Base-by-base conservation (phyloP, 2,329 filamentous ascomycete genomes). In the Penicillium sp. region DNA sequence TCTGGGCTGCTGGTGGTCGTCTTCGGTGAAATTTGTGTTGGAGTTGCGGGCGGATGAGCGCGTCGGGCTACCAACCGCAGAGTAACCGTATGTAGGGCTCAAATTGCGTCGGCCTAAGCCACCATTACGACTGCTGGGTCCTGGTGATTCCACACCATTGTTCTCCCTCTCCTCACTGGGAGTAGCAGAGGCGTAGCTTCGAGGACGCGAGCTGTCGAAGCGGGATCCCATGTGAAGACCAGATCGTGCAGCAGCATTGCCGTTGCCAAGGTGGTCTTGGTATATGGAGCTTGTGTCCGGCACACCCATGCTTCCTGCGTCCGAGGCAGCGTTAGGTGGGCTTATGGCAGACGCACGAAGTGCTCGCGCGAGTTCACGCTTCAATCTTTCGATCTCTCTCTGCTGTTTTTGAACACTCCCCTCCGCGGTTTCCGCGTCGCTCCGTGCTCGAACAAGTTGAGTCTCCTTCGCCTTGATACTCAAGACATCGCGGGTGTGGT, bases 401-500 rank as follows among this genome's bases (percentile, higher is more conserved):
- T 89, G 83, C 53, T 96, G 83, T 57, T 90, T 88, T 61, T 94
- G 90, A 52, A 94, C 92, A 58, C 87, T 89, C 68, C 92, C 88
- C 72, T 97, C 92, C 0, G 93, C 90, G 0, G 90, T 87, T 73
- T 97, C 93, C 33, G 89, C 90, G 69, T 99, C 94, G 64, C 90
- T 92, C 54, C 93, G 85, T 12, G 94, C 93, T 44, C 94, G 88
- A 10, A 97, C 93, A 6, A 99, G 83, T 69, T 99, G 94, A 3
- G 94, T 97, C 75, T 99, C 94, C 76, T 99, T 99, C 15, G 94
- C 94, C 75, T 97, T 97, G 78, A 99, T 96, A 66, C 92, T 94
- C 42, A 99, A 82, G 0, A 97, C 91, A 68, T 99, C 93, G 48
- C 93, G 85, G 0, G 94, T 99, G 73, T 97, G 93, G 68, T 97